Percentiles rank a stretch among this genome's conserved stretches.
These are phyloP conservation scores for Chaetomiaceae sp. DNA, from an alignment of 2,329 filamentous ascomycete genomes.

Conservation along the genomic window DNA sequence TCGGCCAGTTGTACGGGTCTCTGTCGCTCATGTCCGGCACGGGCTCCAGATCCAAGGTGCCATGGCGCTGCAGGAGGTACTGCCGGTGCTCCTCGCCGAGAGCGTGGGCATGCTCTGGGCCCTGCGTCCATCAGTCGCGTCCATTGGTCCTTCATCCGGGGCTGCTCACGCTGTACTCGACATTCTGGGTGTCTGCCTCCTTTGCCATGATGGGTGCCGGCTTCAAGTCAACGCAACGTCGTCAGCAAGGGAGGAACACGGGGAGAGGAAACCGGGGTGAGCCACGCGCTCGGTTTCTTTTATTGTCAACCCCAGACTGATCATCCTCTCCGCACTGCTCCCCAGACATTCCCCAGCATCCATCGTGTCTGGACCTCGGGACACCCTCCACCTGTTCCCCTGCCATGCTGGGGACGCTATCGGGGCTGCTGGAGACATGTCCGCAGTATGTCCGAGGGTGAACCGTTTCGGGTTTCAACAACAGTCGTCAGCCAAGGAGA, in stretches of 20 bases:
- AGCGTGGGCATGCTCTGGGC: background rate
- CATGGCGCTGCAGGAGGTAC: constrained; percentile 49
- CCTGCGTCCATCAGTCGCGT: background rate
- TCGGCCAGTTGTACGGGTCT: constrained; percentile 54
- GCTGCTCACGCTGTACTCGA: background rate
- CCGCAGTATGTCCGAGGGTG: background rate
- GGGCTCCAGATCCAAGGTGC: constrained; percentile 50
- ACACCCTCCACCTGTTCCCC: background rate
- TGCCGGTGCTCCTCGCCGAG: constrained; percentile 38
- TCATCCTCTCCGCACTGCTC: background rate
- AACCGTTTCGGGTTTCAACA: background rate
- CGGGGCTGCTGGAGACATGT: no score
- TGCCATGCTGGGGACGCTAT: background rate
- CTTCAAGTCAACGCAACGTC: no score
- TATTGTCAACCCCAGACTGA: background rate
- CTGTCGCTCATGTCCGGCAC: constrained; percentile 45
- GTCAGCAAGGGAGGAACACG: no score
- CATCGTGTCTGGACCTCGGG: background rate
- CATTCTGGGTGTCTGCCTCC: background rate
- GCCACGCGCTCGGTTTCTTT: background rate
- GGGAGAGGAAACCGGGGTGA: background rate
- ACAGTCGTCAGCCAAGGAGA: background rate
- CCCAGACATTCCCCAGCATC: constrained; percentile 2
- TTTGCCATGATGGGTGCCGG: background rate
- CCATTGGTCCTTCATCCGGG: background rate